Evolutionary conservation across 2,329 filamentous ascomycete genomes (phyloP), one percentile per base, ranked within the genome.

Genomic region (Alternaria sp.): DNA sequence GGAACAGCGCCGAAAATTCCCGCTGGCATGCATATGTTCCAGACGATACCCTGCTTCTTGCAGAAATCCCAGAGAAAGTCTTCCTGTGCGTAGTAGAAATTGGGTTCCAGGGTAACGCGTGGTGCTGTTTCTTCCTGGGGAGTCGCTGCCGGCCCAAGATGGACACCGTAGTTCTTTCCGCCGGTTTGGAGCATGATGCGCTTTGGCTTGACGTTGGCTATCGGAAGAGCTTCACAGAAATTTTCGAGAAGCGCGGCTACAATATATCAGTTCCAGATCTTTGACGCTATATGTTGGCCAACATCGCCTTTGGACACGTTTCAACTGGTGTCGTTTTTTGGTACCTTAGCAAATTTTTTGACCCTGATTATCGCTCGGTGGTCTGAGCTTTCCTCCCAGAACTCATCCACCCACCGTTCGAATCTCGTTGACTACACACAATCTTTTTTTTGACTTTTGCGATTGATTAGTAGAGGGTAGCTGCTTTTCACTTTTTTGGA

Each of bases 51-150:
- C 17, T 80, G 68, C 2, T 71, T 64, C 24, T 72, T 62, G 68
- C 81, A 82, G 64, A 77, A 85, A 1, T 72, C 66, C 49, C 69
- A 76, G 2, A 86, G 76, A 4, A 74, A 70, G 59, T 85, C 82
- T 72, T 85, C 83, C 72, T 86, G 83, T 0, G 77, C 70, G 61
- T 84, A 85, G 76, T 85, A 86, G 71, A 86, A 85, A 69, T 85
- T 85, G 1, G 80, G 78, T 56, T 81, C 80, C 0, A 82, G 72
- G 5, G 67, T 65, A 4, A 81, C 71, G 10, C 82, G 41, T 3
- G 80, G 78, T 56, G 82, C 80, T 8, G 74, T 75, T 65, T 85
- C 83, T 51, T 81, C 76, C 41, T 78, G 77, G 0, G 82, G 83
- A 2, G 75, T 74, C 1, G 74, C 67, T 0, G 76, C 63, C 0